These are phyloP conservation scores for Aristolochia contorta DNA, from an alignment of 164 flowering plant genomes.

Conservation along the genomic window DNA sequence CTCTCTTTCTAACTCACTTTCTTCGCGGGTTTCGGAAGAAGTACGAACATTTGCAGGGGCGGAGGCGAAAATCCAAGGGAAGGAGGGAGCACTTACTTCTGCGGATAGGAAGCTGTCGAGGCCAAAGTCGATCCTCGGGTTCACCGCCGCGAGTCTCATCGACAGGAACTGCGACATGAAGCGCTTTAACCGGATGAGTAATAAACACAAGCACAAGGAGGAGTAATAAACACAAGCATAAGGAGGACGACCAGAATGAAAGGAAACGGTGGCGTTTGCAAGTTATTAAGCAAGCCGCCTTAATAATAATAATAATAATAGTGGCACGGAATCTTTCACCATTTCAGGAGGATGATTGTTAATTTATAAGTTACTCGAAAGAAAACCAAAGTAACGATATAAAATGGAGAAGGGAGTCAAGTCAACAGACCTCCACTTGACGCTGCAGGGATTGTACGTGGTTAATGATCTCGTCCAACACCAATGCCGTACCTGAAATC, in stretches of 20 bases:
- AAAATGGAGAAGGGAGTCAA: not conserved
- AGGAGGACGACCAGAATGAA: too few species aligned
- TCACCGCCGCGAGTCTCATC: constrained; percentile 85
- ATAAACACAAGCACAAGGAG: not conserved
- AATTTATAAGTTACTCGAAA: too few species aligned
- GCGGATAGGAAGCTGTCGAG: constrained; percentile 45
- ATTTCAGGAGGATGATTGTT: not conserved
- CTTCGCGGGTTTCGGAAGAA: too few species aligned
- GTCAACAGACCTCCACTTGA: constrained; percentile 69
- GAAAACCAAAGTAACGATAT: not conserved
- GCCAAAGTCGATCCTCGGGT: constrained; percentile 63
- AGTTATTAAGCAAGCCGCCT: too few species aligned
- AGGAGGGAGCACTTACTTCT: constrained; percentile 34
- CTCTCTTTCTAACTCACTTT: too few species aligned
- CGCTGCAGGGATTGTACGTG: constrained; percentile 84
- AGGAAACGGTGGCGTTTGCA: too few species aligned
- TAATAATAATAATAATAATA: too few species aligned
- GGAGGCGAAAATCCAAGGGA: not conserved
- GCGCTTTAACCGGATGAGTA: not conserved
- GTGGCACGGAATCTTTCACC: not conserved
- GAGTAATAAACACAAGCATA: too few species aligned
- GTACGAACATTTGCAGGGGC: too few species aligned
- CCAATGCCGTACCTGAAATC: constrained; percentile 90
- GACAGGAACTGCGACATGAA: constrained; percentile 52
- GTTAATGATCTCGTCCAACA: constrained; percentile 86